Conservation (phyloP, 495 filamentous ascomycete species). For the Penicillium egyptiacum region DNA sequence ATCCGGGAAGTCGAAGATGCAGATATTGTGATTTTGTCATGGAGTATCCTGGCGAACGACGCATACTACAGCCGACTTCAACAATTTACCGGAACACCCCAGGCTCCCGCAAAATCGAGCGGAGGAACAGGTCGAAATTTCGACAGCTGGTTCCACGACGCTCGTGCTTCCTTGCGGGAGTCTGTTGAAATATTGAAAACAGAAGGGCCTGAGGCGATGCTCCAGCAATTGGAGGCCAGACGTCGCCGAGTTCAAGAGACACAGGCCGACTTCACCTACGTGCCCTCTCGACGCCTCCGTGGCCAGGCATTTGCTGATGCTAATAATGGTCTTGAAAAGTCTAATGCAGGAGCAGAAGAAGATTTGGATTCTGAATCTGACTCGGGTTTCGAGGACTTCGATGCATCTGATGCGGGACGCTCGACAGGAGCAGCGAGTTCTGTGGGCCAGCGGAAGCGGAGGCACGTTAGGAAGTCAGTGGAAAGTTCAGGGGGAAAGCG, state of each 20-base stretch:
- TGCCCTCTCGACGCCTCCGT: conserved; percentile 36
- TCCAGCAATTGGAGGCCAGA: conserved; percentile 29
- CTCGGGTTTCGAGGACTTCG: conserved; percentile 9
- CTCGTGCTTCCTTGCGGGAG: conserved; percentile 38
- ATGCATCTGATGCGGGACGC: background rate
- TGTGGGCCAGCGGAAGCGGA: background rate
- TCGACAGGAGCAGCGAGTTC: background rate
- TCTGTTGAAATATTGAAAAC: conserved; percentile 40
- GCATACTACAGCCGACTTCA: conserved; percentile 53
- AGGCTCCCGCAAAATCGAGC: conserved; percentile 33
- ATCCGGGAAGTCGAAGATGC: conserved; percentile 48
- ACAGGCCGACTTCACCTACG: conserved; percentile 25
- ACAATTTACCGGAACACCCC: conserved; percentile 50
- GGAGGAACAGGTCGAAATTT: conserved; percentile 43
- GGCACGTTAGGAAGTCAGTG: background rate
- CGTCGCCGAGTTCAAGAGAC: conserved; percentile 21
- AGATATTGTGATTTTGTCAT: conserved; percentile 58
- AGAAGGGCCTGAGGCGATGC: conserved; percentile 27
- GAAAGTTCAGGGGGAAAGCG: background rate
- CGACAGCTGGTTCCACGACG: conserved; percentile 54
- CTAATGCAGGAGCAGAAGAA: background rate
- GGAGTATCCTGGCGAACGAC: conserved; percentile 43
- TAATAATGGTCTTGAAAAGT: background rate
- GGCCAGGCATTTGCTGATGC: conserved; percentile 21
- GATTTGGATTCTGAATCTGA: background rate